These are phyloP conservation scores for Leccinellum albellum DNA, from an alignment of 768 basidiomycete species.

Conservation along the genomic window DNA sequence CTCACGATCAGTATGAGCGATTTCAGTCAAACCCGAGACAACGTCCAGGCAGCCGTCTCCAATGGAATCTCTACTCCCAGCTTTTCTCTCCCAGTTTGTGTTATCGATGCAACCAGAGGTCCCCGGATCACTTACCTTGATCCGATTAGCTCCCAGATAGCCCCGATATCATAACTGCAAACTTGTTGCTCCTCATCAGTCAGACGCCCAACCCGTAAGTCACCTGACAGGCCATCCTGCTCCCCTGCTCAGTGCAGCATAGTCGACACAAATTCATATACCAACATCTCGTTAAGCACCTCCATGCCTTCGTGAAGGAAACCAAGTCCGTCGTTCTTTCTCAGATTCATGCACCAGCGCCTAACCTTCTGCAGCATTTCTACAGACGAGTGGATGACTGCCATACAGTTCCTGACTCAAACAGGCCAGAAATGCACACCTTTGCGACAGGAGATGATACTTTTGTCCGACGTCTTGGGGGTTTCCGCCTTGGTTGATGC, in stretches of 20 bases:
- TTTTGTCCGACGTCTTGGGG: slow-evolving; percentile 80
- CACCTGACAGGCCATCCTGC: background rate
- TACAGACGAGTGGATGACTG: slow-evolving; percentile 81
- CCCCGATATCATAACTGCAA: slow-evolving; percentile 48
- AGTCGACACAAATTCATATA: slow-evolving; percentile 48
- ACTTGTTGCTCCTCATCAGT: slow-evolving; percentile 38
- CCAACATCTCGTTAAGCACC: slow-evolving; percentile 54
- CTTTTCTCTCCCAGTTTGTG: slow-evolving; percentile 40
- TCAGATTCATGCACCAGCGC: background rate
- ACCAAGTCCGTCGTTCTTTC: slow-evolving; percentile 42
- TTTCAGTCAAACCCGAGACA: slow-evolving; percentile 6
- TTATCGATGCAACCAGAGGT: background rate
- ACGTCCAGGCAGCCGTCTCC: slow-evolving; percentile 28
- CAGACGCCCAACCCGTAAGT: slow-evolving; percentile 40
- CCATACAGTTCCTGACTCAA: slow-evolving; percentile 74
- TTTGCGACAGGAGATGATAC: slow-evolving; percentile 74
- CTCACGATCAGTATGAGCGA: slow-evolving; percentile 9
- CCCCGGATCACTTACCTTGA: background rate
- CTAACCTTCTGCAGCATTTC: slow-evolving; percentile 47
- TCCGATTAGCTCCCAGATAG: slow-evolving; percentile 41
- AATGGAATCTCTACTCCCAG: slow-evolving; percentile 40
- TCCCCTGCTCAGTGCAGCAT: background rate
- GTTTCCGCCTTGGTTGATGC: slow-evolving; percentile 74
- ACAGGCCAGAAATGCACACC: slow-evolving; percentile 71
- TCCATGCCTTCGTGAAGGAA: slow-evolving; percentile 74